A percentile compares a stretch with the other conserved stretches of the same genome.
Evolutionary conservation across 345 rosid species (phyloP).

Genomic region (Kandelia obovata): DNA sequence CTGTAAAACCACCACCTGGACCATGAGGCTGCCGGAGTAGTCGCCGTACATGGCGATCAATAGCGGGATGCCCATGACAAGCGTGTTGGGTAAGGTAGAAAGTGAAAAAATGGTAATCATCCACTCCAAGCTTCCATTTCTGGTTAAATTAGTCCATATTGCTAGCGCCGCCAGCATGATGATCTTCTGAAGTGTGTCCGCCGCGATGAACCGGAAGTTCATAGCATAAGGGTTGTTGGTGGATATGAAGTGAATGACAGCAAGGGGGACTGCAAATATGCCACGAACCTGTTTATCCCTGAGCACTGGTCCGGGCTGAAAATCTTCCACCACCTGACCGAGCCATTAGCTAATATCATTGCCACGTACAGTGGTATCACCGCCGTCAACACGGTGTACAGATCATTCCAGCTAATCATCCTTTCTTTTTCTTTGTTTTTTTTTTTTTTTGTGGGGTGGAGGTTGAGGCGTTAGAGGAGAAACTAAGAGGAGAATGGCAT

Average conservation of each 20-base stretch:
- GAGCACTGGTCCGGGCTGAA: conserved; percentile 37
- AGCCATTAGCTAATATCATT: conserved; percentile 32
- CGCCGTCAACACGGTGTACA: conserved; percentile 30
- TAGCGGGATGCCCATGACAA: conserved; percentile 35
- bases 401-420: conserved; percentile 22
- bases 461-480: no score
- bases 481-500: neutral
- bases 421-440: neutral
- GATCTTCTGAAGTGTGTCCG: conserved; percentile 37
- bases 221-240: conserved; percentile 25
- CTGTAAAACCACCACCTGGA: conserved; percentile 33
- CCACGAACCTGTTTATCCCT: conserved; percentile 36
- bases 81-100: conserved; percentile 31
- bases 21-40: conserved; percentile 28
- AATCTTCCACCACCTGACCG: conserved; percentile 37
- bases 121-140: conserved; percentile 24
- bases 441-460: no score
- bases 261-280: conserved; percentile 33
- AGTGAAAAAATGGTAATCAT: conserved; percentile 29
- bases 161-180: conserved; percentile 21
- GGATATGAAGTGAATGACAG: conserved; percentile 27
- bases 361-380: conserved; percentile 32
- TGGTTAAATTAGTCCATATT: conserved; percentile 16
- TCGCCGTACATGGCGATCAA: conserved; percentile 32
- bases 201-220: conserved; percentile 33